Evolutionary conservation across 805 yeast species (phyloP).

Genomic region (fission yeast (Schizosaccharomyces pombe)): ASM294v3 CU329670.1:4620501-4621000

Average conservation of each 20-base stretch:
- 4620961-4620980: conserved; percentile 71
- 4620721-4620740: conserved; percentile 77
- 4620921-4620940: conserved; percentile 53
- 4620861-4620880: conserved; percentile 63
- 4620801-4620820: conserved; percentile 74
- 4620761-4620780: conserved; percentile 85
- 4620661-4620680: conserved; percentile 55
- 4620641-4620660: conserved; percentile 85
- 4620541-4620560: conserved; percentile 55
- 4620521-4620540: conserved; percentile 67
- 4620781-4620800: conserved; percentile 70
- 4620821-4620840: conserved; percentile 76
- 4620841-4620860: conserved; percentile 54
- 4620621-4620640: conserved; percentile 60
- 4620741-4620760: conserved; percentile 86
- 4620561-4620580: conserved; percentile 74
- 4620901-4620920: conserved; percentile 44
- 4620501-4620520: conserved; percentile 66
- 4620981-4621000: conserved; percentile 76
- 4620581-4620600: conserved; percentile 74
- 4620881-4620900: conserved; percentile 40
- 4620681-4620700: conserved; percentile 54
- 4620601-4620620: conserved; percentile 62
- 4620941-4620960: conserved; percentile 55
- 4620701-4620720: conserved; percentile 77